phyloP scores from a whole-genome alignment of 2,329 filamentous ascomycete species.

The Fusarium sp. region DNA sequence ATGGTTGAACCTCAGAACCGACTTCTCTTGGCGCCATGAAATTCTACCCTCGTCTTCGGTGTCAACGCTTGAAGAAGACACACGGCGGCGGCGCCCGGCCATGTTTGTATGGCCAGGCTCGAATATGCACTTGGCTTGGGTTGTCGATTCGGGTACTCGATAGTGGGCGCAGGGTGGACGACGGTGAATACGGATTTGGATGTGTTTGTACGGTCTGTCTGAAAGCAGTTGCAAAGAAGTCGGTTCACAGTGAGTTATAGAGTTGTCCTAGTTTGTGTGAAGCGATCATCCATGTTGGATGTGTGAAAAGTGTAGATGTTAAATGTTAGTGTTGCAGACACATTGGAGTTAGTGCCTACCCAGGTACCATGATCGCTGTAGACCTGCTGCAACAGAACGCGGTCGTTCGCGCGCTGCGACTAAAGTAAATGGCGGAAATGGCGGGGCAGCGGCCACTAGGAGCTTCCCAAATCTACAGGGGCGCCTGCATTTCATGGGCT shows the following conservation, averaged over 20 bases:
- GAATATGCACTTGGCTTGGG: conserved; percentile 1
- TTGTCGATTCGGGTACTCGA: background rate
- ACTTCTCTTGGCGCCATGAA: conserved; percentile 51
- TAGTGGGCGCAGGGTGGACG: background rate
- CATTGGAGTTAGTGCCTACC: background rate
- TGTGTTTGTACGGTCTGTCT: background rate
- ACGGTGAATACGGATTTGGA: background rate
- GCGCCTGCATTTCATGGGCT: background rate
- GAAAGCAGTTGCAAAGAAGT: background rate
- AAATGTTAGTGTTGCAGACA: background rate
- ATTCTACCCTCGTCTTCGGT: conserved; percentile 54
- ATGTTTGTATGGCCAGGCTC: conserved; percentile 50
- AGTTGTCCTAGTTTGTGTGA: background rate
- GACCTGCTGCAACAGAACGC: conserved; percentile 14
- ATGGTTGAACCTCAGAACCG: conserved; percentile 47
- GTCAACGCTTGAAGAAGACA: conserved; percentile 59
- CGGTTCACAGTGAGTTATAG: background rate
- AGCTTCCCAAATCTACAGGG: conserved; percentile 14
- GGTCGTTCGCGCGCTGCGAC: conserved; percentile 17
- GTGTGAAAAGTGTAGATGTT: background rate
- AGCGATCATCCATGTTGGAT: background rate
- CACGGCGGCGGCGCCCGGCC: conserved; percentile 54
- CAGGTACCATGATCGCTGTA: background rate
- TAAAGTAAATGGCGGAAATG: background rate
- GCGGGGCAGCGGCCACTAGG: conserved; percentile 32